These are phyloP conservation scores for Termitomyces sp. DNA, from an alignment of 768 basidiomycete species.

Conservation along the genomic window DNA sequence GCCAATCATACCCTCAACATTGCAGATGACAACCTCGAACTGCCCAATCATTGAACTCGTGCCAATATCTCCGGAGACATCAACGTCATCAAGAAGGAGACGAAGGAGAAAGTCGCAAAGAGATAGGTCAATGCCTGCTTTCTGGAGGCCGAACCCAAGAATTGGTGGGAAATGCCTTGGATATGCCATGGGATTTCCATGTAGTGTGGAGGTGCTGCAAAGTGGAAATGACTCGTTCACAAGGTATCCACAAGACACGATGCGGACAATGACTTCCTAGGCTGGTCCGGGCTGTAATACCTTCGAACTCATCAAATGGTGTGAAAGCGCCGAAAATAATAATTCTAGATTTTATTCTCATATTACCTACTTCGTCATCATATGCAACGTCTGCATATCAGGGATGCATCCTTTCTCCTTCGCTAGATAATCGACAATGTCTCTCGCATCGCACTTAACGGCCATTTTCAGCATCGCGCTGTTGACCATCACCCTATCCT, in stretches of 20 bases:
- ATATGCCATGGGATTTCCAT: conserved; percentile 39
- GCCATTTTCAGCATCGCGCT: conserved; percentile 61
- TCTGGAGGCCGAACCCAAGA: conserved; percentile 35
- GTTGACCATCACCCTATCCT: conserved; percentile 53
- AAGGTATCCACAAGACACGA: conserved; percentile 16
- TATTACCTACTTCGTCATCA: conserved; percentile 13
- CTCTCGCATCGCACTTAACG: conserved; percentile 56
- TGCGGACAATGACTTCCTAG: conserved; percentile 6
- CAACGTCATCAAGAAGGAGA: conserved; percentile 8
- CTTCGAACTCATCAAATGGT: background rate
- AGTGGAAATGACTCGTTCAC: conserved; percentile 8
- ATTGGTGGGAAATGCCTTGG: conserved; percentile 34
- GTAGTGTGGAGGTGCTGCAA: conserved; percentile 18
- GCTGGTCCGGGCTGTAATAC: background rate
- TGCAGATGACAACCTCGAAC: conserved; percentile 7
- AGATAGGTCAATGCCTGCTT: conserved; percentile 28
- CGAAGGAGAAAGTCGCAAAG: conserved; percentile 16
- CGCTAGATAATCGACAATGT: conserved; percentile 68
- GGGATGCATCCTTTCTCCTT: conserved; percentile 69
- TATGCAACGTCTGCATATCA: conserved; percentile 57
- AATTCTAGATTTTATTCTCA: background rate
- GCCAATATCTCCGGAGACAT: background rate
- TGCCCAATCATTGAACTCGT: conserved; percentile 20
- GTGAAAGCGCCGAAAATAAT: background rate
- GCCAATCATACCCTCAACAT: conserved; percentile 1